Conservation (phyloP, 495 filamentous ascomycete genomes). For the Chaetomium fimeti region DNA sequence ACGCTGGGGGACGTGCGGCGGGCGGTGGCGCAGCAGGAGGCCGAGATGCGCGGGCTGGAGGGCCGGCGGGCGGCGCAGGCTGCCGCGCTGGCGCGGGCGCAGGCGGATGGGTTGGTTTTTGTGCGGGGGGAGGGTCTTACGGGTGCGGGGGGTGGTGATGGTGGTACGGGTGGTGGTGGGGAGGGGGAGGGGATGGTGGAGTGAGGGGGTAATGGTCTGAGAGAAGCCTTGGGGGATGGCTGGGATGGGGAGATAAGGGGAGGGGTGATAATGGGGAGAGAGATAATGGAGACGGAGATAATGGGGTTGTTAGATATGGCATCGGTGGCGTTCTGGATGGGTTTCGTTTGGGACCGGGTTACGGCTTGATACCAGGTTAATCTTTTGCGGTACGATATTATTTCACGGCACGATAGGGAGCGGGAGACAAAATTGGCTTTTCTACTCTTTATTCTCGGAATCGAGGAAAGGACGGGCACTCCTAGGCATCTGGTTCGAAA, state of each 20-base stretch:
- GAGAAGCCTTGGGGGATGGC: too few species aligned
- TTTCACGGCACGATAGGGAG: too few species aligned
- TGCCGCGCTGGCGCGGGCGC: conserved; percentile 48
- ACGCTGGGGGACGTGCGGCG: conserved; percentile 72
- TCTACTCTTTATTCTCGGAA: too few species aligned
- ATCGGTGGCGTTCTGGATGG: too few species aligned
- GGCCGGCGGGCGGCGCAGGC: conserved; percentile 60
- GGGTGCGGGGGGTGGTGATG: neutral
- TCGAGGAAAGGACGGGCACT: too few species aligned
- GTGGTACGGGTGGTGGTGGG: neutral
- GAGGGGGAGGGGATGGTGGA: conserved; percentile 29
- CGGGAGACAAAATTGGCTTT: too few species aligned
- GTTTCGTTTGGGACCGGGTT: neutral
- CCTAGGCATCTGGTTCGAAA: neutral
- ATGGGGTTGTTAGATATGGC: too few species aligned
- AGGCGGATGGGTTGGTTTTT: conserved; percentile 45
- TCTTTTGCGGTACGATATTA: too few species aligned
- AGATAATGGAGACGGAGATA: too few species aligned
- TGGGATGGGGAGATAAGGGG: neutral
- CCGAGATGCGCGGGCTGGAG: conserved; percentile 75
- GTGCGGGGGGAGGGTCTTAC: conserved; percentile 32
- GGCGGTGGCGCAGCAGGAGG: conserved; percentile 72
- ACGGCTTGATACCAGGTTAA: neutral
- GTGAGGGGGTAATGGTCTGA: neutral
- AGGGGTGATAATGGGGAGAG: too few species aligned